Conservation (phyloP, 2,329 filamentous ascomycete species). For the Aureobasidium sp. region DNA sequence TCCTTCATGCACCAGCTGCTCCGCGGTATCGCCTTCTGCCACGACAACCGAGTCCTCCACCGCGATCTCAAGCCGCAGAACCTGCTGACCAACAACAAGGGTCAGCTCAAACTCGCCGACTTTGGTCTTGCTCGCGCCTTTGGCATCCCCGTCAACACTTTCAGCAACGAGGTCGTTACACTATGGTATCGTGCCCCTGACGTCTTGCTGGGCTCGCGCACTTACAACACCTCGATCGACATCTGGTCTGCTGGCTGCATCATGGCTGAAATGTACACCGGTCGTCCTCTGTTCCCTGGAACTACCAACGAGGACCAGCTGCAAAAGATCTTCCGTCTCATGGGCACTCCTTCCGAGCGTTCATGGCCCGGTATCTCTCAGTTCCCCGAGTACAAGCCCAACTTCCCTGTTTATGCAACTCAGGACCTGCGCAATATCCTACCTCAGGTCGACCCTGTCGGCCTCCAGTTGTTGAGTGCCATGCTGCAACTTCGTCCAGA, state of each 20-base stretch:
- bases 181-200: constrained; percentile 97
- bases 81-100: constrained; percentile 86
- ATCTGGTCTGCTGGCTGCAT: constrained; percentile 99
- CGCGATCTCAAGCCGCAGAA: constrained; percentile 96
- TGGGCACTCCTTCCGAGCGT: constrained; percentile 93
- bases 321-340: constrained; percentile 92
- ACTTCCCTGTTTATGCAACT: constrained; percentile 88
- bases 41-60: constrained; percentile 92
- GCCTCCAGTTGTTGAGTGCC: constrained; percentile 76
- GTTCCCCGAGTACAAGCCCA: constrained; percentile 95
- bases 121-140: constrained; percentile 92
- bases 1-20: constrained; percentile 98
- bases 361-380: constrained; percentile 93
- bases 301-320: constrained; percentile 98
- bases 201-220: constrained; percentile 84
- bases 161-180: constrained; percentile 95
- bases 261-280: constrained; percentile 99
- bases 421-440: constrained; percentile 82
- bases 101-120: constrained; percentile 84
- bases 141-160: constrained; percentile 95
- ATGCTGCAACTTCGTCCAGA: constrained; percentile 94
- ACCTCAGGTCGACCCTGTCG: constrained; percentile 79
- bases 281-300: constrained; percentile 87
- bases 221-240: constrained; percentile 99
- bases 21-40: constrained; percentile 93